phyloP scores from a whole-genome alignment of 116 monocot genomes.

The Phalaenopsis hybrid region DNA sequence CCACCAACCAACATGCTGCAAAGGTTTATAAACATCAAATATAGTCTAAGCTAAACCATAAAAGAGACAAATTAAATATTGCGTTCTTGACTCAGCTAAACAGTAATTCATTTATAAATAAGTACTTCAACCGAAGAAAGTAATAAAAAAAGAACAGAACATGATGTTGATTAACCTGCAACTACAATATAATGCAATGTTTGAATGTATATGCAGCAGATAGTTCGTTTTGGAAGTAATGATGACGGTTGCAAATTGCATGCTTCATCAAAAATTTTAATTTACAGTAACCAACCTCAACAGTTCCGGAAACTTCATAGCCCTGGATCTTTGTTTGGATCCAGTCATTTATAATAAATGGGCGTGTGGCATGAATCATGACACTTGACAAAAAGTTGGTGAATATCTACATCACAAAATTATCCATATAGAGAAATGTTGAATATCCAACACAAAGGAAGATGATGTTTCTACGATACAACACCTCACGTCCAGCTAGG shows the following conservation, averaged over 20 bases:
- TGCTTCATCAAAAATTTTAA: background rate
- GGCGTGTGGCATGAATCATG: constrained; percentile 96
- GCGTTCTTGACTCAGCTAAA: too few species aligned
- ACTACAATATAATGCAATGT: background rate
- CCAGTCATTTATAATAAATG: constrained; percentile 92
- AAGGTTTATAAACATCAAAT: background rate
- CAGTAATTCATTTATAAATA: too few species aligned
- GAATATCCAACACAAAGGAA: background rate
- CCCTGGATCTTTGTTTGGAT: constrained; percentile 91
- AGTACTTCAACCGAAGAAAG: too few species aligned
- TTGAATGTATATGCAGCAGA: background rate
- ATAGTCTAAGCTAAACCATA: too few species aligned
- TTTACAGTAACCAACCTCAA: constrained; percentile 59
- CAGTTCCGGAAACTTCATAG: constrained; percentile 91
- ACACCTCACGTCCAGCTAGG: constrained; percentile 96
- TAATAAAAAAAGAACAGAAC: too few species aligned
- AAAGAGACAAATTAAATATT: too few species aligned
- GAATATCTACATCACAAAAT: constrained; percentile 61
- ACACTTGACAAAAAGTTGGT: constrained; percentile 92
- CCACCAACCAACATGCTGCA: constrained; percentile 98
- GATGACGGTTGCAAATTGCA: background rate
- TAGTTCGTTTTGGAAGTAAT: background rate
- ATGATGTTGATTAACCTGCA: too few species aligned
- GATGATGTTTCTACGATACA: background rate
- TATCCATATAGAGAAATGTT: background rate